Base-by-base conservation (phyloP, 2,329 filamentous ascomycete species). In the Fusarium sp. region DNA sequence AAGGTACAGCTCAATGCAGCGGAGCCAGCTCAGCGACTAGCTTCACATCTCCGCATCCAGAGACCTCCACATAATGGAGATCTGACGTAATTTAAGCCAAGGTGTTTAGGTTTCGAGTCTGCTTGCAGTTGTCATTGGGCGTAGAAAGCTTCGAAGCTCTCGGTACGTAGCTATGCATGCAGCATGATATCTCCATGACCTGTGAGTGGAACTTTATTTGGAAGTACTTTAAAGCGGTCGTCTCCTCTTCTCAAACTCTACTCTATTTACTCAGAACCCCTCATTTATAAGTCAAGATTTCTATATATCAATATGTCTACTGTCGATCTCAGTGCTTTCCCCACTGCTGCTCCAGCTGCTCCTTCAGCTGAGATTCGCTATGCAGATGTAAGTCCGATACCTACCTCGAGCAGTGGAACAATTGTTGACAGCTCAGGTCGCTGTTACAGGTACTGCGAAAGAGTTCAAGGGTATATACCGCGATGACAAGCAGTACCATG, bases 401-500 rank as follows among this genome's bases (percentile, higher is more conserved):
- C n/a, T n/a, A n/a, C n/a, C n/a, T n/a, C n/a, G n/a, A n/a, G n/a
- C n/a, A n/a, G n/a, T n/a, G n/a, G n/a, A n/a, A n/a, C n/a, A n/a
- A n/a, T n/a, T n/a, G n/a, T n/a, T n/a, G n/a, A n/a, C n/a, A n/a
- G n/a, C n/a, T 10, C 6, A 79, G 77, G 77, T 79, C 11, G 78
- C 78, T 17, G 77, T 79, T 3, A 80, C 78, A 11, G 77, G 77
- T 18, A 79, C 78, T 13, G 78, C 78, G 1, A 77, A 78, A 11
- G 81, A 85, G 58, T 85, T 84, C 55, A 78, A 80, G n/a, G 84
- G 83, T 15, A 77, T 82, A 55, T 85, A 85, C 60, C 80, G 83
- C 9, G 78, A 77, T 6, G 78, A 77, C 60, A 85, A 85, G 60
- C 77, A 83, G 58, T 82, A 83, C 49, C 83, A 85, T 47, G 72